These are phyloP conservation scores for Alopecurus myosuroides DNA, from an alignment of 176 grass and related monocot genomes.

Conservation along the genomic window DNA sequence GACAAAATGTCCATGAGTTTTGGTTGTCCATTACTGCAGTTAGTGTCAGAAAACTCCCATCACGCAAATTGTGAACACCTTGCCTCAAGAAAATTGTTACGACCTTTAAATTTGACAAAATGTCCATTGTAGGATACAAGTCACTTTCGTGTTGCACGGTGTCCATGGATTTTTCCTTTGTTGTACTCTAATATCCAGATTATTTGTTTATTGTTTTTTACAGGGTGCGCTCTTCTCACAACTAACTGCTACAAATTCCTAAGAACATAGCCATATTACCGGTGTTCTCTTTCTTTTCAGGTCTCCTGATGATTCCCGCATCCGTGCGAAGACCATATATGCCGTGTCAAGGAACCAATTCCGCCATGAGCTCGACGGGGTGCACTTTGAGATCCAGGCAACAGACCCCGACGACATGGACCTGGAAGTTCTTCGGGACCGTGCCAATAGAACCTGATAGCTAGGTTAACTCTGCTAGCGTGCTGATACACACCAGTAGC, in stretches of 20 bases:
- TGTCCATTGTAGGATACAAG: not conserved
- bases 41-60: not conserved
- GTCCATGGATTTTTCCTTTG: not conserved
- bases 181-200: not conserved
- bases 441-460: constrained; percentile 45
- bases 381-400: constrained; percentile 80
- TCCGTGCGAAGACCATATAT: constrained; percentile 66
- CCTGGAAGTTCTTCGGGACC: constrained; percentile 50
- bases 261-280: not conserved
- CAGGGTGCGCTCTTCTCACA: not conserved
- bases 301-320: constrained; percentile 60
- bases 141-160: not conserved
- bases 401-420: constrained; percentile 66
- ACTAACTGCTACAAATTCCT: not conserved
- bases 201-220: not conserved
- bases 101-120: not conserved
- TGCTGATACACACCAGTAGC: not conserved
- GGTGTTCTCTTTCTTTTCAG: constrained; percentile 11
- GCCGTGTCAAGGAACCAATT: constrained; percentile 56
- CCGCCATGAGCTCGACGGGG: constrained; percentile 59
- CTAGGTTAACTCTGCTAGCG: not conserved
- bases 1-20: not conserved
- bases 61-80: not conserved
- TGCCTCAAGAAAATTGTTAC: not conserved
- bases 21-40: not conserved